Evolutionary conservation across 75 land plant genomes (phyloP), one percentile per base, ranked within the genome.

Genomic region (Pinus taeda): DNA sequence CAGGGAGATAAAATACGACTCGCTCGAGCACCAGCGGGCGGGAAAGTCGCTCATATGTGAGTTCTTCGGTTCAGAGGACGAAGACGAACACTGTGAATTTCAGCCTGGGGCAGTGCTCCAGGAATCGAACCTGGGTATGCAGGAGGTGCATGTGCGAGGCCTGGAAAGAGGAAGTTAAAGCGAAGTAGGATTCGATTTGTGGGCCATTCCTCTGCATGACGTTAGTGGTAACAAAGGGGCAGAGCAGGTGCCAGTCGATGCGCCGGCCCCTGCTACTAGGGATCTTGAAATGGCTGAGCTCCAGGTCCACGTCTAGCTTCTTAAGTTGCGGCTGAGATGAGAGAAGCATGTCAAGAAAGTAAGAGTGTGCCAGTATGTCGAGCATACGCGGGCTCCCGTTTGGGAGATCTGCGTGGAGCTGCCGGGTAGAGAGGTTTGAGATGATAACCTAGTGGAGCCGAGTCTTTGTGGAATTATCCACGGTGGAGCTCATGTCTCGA

Each of bases 361-460:
- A 76, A 55, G 71, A 62, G 78, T 76, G 71, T 13, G 71, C 78
- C 22, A 76, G 64, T 3, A 76, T 26, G 9, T 76, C 71, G 2
- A 76, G 2, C 21, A 26, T 39, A 1, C 71, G 71, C 9, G 78
- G 72, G 4, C 3, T 67, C 11, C 49, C 71, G 39, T n/a, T 6
- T 9, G 8, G 18, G 12, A 67, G 71, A 42, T 67, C 71, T 6
- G 18, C 36, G 21, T 37, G 49, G 21, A 67, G 15, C 6, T 20
- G 71, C 3, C 45, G 8, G 4, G 3, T 18, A 3, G n/a, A 67
- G 1, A 49, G 71, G 6, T 39, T 37, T 0, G n/a, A n/a, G n/a
- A n/a, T n/a, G n/a, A n/a, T n/a, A n/a, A n/a, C n/a, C n/a, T n/a
- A n/a, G n/a, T n/a, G n/a, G n/a, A n/a, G n/a, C n/a, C n/a, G n/a